A percentile compares a stretch with the other conserved stretches of the same genome.
Conservation (phyloP, 805 yeast species). For the Pachysolen tannophilus region DNA sequence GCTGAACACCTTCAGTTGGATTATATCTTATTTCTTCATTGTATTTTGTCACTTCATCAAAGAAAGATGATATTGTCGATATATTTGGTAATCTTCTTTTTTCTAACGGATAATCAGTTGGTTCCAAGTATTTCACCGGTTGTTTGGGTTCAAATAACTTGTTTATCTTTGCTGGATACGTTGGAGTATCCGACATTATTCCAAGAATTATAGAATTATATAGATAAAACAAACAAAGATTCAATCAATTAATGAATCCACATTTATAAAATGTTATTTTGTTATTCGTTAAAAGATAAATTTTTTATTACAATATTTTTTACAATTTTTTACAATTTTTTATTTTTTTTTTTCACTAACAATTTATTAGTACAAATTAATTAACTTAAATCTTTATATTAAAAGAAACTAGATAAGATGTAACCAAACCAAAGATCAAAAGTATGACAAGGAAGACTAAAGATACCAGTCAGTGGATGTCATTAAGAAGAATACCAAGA, state of each 20-base stretch:
- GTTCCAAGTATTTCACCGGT: constrained; percentile 41
- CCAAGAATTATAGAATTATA: too few species aligned
- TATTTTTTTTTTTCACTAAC: too few species aligned
- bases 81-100: constrained; percentile 38
- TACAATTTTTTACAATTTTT: too few species aligned
- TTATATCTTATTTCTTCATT: constrained; percentile 19
- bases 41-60: constrained; percentile 20
- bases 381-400: too few species aligned
- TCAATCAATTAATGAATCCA: too few species aligned
- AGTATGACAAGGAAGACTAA: background rate
- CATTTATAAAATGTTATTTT: background rate
- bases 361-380: too few species aligned
- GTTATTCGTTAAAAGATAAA: too few species aligned
- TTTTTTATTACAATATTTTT: too few species aligned
- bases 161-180: constrained; percentile 26
- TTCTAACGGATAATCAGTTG: constrained; percentile 42
- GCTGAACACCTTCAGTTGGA: constrained; percentile 24
- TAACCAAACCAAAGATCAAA: background rate
- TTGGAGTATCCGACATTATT: constrained; percentile 10
- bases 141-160: constrained; percentile 50
- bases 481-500: too few species aligned
- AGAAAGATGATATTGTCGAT: constrained; percentile 34
- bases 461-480: too few species aligned
- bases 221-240: too few species aligned
- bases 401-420: background rate